These are phyloP conservation scores for Flaveria linearis DNA, from an alignment of 129 eudicot species.

Conservation along the genomic window DNA sequence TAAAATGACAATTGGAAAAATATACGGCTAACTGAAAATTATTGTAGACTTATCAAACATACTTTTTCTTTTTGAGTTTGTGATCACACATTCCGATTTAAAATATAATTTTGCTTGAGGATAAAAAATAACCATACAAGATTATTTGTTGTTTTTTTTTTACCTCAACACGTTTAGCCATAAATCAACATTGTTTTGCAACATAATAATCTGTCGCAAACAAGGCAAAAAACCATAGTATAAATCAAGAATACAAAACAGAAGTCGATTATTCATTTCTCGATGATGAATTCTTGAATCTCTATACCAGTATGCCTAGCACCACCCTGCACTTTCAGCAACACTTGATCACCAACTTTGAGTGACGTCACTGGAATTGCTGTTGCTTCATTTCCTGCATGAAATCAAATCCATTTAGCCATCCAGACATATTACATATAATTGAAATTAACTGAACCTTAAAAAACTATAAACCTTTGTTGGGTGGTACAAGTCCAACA, in stretches of 20 bases:
- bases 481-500: constrained; percentile 64
- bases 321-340: constrained; percentile 84
- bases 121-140: too few relatives aligned
- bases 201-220: neutral
- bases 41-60: too few relatives aligned
- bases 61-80: too few relatives aligned
- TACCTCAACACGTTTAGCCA: neutral
- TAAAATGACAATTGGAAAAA: too few relatives aligned
- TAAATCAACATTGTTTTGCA: too few relatives aligned
- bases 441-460: neutral
- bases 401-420: neutral
- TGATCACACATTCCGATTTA: too few relatives aligned
- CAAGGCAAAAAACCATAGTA: neutral
- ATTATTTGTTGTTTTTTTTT: neutral
- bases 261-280: constrained; percentile 47
- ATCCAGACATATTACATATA: neutral
- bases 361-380: constrained; percentile 84
- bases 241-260: constrained; percentile 9
- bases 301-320: constrained; percentile 93
- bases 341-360: constrained; percentile 76
- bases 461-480: constrained; percentile 45
- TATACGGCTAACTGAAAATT: too few relatives aligned
- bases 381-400: constrained; percentile 42
- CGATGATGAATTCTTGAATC: constrained; percentile 85
- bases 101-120: too few relatives aligned